Base-by-base conservation (phyloP, 2,329 filamentous ascomycete species). In the Chlorencoelia australis region DNA sequence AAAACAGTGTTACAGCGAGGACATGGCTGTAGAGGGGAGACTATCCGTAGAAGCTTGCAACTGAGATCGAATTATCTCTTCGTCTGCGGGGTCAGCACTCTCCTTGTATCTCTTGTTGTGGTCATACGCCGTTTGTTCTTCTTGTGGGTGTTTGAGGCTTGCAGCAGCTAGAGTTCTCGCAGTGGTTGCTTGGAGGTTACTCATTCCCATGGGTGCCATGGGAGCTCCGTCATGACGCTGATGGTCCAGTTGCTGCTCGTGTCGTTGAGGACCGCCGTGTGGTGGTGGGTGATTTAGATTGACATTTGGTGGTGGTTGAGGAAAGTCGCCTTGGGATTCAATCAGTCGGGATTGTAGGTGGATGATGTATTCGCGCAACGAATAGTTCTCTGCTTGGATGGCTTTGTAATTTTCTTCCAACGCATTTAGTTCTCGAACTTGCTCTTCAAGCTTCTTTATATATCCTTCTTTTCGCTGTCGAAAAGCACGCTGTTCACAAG, bases 401-500 rank as follows among this genome's bases (percentile, higher is more conserved):
- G 71, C 65, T 59, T 94, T 91, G 61, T 75, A 86, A 38, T 73
- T 75, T 44, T 82, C 73, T 48, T 87, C 82, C 60, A 94, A 74
- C 13, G 76, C 71, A 49, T 75, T 71, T 47, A 77, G 83, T 19
- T 91, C 84, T 52, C 85, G 79, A 34, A 95, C 86, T 58, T 96
- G 85, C 56, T 91, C 82, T 62, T 98, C 91, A 5, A 98, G 73
- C 59, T 94, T 93, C 67, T 94, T 94, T 60, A 98, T 98, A 59
- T 98, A 95, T 30, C 85, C 84, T 62, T 98, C 91, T 59, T 98
- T 98, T 45, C 91, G 82, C 64, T 96, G 88, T 27, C 91, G 84
- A 63, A 98, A 98, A 27, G 91, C 91, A 58, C 91, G 78, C 89
- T 98, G 54, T 60, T 47, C 56, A 52, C 48, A 25, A 31, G 30